These are phyloP conservation scores for Berberis thunbergii DNA, from an alignment of 164 flowering plant genomes.

Conservation along the genomic window DNA sequence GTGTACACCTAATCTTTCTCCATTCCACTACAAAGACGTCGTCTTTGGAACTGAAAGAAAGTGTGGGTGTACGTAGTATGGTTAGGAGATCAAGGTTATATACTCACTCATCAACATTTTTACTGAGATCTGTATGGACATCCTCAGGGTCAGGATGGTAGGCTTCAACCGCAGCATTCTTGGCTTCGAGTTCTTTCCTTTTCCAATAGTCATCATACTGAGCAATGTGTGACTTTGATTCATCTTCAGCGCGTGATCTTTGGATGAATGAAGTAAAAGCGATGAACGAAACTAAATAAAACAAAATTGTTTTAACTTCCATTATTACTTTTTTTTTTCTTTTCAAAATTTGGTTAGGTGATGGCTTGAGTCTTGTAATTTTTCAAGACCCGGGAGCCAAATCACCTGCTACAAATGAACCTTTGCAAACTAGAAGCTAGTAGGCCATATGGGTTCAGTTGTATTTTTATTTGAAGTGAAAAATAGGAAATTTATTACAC, in stretches of 20 bases:
- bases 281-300: slow-evolving; percentile 10
- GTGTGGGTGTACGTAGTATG: too few species aligned
- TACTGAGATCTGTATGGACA: slow-evolving; percentile 29
- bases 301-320: not conserved
- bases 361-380: too few species aligned
- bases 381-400: too few species aligned
- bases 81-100: not conserved
- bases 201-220: slow-evolving; percentile 40
- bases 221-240: slow-evolving; percentile 17
- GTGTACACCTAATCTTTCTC: too few species aligned
- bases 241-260: not conserved
- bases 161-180: slow-evolving; percentile 17
- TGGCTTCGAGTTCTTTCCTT: slow-evolving; percentile 30
- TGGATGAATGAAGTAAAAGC: slow-evolving; percentile 4
- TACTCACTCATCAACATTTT: slow-evolving; percentile 31
- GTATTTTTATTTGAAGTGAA: too few species aligned
- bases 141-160: slow-evolving; percentile 38
- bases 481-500: too few species aligned
- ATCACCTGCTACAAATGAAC: too few species aligned
- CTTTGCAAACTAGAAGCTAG: too few species aligned
- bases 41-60: too few species aligned
- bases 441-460: too few species aligned
- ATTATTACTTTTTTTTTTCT: not conserved
- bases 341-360: too few species aligned
- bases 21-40: too few species aligned